Percentiles rank a stretch among this genome's conserved stretches.
These are phyloP conservation scores for Hypoxylon sp. DNA, from an alignment of 2,329 filamentous ascomycete genomes.

Conservation along the genomic window DNA sequence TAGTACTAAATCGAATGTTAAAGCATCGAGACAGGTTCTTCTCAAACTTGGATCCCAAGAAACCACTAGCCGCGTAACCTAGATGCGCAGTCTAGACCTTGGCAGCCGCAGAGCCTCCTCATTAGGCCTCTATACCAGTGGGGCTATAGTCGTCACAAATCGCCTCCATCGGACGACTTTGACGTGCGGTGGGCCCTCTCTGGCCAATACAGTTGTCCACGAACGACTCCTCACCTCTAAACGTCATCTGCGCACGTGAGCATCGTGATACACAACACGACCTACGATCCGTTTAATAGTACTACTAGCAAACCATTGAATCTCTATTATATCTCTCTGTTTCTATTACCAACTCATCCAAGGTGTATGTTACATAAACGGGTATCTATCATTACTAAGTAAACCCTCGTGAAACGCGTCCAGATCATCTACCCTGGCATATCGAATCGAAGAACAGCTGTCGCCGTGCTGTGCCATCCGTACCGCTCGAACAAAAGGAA, in stretches of 20 bases:
- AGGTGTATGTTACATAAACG: constrained; percentile 24
- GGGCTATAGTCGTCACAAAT: neutral
- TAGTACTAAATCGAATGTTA: no score
- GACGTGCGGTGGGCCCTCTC: neutral
- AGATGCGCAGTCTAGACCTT: neutral
- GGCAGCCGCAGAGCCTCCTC: neutral
- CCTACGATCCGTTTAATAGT: neutral
- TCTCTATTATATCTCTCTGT: constrained; percentile 12
- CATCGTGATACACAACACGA: neutral
- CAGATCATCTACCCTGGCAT: constrained; percentile 34
- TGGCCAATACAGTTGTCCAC: neutral
- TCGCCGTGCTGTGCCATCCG: constrained; percentile 6
- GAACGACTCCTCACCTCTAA: neutral
- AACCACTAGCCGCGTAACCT: neutral
- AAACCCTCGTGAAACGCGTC: constrained; percentile 20
- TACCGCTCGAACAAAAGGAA: constrained; percentile 2
- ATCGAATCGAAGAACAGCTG: constrained; percentile 18
- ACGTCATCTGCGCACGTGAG: neutral
- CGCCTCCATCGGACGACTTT: neutral
- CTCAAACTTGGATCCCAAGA: neutral
- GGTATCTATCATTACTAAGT: constrained; percentile 36
- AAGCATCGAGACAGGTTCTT: no score
- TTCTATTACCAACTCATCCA: constrained; percentile 15
- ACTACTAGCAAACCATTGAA: neutral
- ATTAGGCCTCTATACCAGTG: neutral